Base-by-base conservation (phyloP, 768 basidiomycete species). In the Amanita exitialis region DNA sequence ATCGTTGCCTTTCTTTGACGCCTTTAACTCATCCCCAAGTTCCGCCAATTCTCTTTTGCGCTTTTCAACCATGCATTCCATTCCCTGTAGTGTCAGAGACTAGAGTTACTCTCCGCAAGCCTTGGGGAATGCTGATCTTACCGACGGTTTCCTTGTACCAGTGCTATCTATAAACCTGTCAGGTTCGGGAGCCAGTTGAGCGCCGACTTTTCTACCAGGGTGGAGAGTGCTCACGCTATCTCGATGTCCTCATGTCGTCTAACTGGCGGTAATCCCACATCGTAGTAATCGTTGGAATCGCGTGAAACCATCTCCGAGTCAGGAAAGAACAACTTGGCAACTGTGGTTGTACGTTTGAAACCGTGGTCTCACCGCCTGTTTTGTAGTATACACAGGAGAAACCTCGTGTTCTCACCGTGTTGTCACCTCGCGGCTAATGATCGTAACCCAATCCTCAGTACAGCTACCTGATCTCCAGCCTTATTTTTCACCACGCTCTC, bases 31-130 rank as follows among this genome's bases (percentile, higher is more conserved):
- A 13, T 39, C 39, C 16, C 59, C 60, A 36, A 75, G 60, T 6
- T 60, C 61, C 45, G 58, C 53, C 39, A 68, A 51, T 44, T 73
- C 69, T 5, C 62, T 61, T 35, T 65, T 59, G 46, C 64, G 64
- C 35, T 64, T 59, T 16, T 64, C 57, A 13, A 61, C 58, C 49
- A 68, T 62, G 47, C 61, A 62, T 47, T 68, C 65, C 23, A 68
- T 50, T 21, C 69, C 69, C 28, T 62, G 67, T 67, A 21, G 75
- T 76, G 57, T n/a, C 76, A 76, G 15, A 76, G 64, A 51, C 72
- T 64, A 49, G 65, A 64, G 59, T 9, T 8, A 3, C 1, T 18
- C 15, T 9, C 30, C 6, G 30, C 2, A 32, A 32, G 30, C 30
- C 30, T 32, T 32, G 12, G 3, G 30, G 30, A 37, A 37, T n/a